Base-by-base conservation (phyloP, 768 basidiomycete species). In the Leccinum disarticulatum region DNA sequence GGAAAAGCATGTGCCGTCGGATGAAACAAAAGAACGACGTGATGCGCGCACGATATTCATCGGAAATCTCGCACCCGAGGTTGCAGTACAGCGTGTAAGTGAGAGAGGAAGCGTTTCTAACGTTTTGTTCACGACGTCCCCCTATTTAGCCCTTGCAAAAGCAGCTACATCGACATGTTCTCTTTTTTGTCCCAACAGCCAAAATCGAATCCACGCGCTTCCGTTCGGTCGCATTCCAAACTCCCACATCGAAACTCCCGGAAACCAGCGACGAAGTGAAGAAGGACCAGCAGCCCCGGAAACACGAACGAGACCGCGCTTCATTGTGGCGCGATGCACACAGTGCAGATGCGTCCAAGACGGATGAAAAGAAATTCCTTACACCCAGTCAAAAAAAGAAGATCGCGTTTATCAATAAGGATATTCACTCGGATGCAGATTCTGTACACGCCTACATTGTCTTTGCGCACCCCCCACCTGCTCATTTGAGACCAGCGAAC, bases 161-260 rank as follows among this genome's bases (percentile, higher is more conserved):
- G 70, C 83, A 87, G 63, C 77, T 98, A 30, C 86, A 86, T 61
- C 81, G 83, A 28, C 91, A 95, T 70, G 81, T 98, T 61, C 78
- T 93, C 25, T 76, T 87, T 1, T 81, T 84, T 61, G 80, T 91
- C 14, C 87, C 91, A 3, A 74, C 80, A 0, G 86, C 91, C 55
- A 93, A 90, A 77, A 88, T 97, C 63, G 96, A 98, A 69, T 95
- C 94, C 5, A 82, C 86, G 27, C 92, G 96, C 47, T 97, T 96
- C 80, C 92, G 96, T 54, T 97, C 95, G 15, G 83, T 97, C 53
- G 88, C 95, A 1, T 98, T 98, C 78, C 86, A 91, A 62, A 81
- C 81, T 0, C 92, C 96, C 10, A 93, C 93, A 1, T 73, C 87
- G 11, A 81, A 84, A 62, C 77, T 87, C 17, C 80, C 85, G 0